Percentiles rank a stretch among this genome's conserved stretches.
phyloP scores from a whole-genome alignment of 2,329 filamentous ascomycete genomes.

The Ustilaginoidea virens region DNA sequence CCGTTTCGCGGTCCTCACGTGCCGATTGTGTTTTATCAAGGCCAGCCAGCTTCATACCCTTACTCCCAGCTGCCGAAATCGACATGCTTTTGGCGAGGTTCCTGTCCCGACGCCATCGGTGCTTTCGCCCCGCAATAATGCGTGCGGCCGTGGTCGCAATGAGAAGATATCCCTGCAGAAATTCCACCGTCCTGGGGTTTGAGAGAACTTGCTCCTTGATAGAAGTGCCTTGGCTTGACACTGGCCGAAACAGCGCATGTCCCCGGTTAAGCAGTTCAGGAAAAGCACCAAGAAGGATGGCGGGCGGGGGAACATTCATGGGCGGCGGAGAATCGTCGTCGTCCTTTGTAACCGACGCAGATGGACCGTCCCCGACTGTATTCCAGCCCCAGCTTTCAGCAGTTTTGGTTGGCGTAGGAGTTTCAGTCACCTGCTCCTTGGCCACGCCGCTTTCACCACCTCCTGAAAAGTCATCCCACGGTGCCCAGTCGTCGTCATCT shows the following conservation, averaged over 20 bases:
- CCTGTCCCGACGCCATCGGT: conserved; percentile 82
- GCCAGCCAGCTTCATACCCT: conserved; percentile 82
- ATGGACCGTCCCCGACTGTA: conserved; percentile 18
- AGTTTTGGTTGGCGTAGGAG: conserved; percentile 5
- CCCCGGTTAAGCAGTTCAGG: conserved; percentile 54
- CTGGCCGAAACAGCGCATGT: conserved; percentile 49
- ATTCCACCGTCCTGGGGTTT: conserved; percentile 44
- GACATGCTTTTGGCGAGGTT: conserved; percentile 77
- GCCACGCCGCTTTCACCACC: too few relatives aligned
- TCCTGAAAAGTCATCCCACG: conserved; percentile 31
- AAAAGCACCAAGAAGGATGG: conserved; percentile 64
- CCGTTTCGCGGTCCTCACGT: conserved; percentile 72
- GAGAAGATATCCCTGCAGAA: conserved; percentile 48
- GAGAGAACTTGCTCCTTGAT: conserved; percentile 49
- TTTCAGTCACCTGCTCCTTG: too few relatives aligned
- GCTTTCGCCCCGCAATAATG: conserved; percentile 68
- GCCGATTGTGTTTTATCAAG: conserved; percentile 71
- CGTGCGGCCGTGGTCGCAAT: conserved; percentile 57
- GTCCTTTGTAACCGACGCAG: conserved; percentile 8
- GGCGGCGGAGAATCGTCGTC: conserved; percentile 41
- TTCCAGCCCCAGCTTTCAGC: conserved; percentile 34
- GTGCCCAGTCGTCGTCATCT: conserved; percentile 32
- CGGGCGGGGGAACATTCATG: conserved; percentile 79
- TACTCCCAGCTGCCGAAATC: conserved; percentile 61
- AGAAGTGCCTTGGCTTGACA: conserved; percentile 40